Base-by-base conservation (phyloP, 202 grass and related monocot species). In the Dendrocalamus latiflorus region DNA sequence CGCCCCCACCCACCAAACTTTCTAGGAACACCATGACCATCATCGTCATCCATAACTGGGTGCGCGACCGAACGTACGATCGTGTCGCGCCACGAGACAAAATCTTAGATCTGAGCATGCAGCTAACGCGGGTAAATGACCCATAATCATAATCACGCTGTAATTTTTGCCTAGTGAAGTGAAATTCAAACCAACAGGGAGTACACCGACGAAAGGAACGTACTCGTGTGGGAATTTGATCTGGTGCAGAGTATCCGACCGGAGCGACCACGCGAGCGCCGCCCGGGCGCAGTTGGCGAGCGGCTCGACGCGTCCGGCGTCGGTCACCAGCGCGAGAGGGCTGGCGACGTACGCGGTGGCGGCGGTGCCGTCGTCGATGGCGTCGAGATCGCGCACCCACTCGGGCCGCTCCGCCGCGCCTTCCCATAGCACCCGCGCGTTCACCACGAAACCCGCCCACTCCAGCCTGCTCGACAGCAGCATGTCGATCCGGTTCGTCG, bases 211-310 rank as follows among this genome's bases (percentile, higher is more conserved):
- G 76, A 66, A 66, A 77, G 50, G 24, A 70, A 80, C 91, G 88
- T 85, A 97, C 95, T 88, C 88, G 69, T 89, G 67, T 16, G 90
- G 95, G 82, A 94, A 98, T 72, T 91, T 94, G 86, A 91, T 80
- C 50, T 90, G 69, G 17, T 69, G 83, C 16, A 84, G 90, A 0
- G 82, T 73, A 18, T 95, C 95, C 17, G 88, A 94, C 67, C 90
- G 92, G 84, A 95, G 78, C 58, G 92, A 98, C 95, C 95, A 98
- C 59, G 90, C 85, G 55, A 98, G 87, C 20, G 88, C 92, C 45
- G 90, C 81, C 88, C 88, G 85, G 17, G 45, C 88, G 51, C 95
- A 98, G 33, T 60, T 80, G 16, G 82, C 90, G 50, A 98, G 89
- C 13, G 95, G 95, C 62, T 98, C 95, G 44, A 98, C 83, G 45